Conservation (phyloP, 768 basidiomycete species). For the Lactifluus rugatus region DNA sequence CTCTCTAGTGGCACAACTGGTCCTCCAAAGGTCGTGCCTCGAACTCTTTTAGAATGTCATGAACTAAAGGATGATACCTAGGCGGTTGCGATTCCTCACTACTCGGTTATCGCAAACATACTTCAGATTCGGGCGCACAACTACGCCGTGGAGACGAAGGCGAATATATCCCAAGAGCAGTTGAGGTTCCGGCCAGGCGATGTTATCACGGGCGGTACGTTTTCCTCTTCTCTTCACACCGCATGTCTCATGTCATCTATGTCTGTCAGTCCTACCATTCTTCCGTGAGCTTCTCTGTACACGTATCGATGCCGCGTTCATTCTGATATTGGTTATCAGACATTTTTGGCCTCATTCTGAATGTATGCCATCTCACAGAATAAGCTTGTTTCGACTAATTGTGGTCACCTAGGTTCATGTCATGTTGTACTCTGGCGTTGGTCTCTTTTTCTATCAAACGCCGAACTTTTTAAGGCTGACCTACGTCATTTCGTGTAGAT, state of each 20-base stretch:
- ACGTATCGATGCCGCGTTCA: not conserved
- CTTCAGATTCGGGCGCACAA: constrained; percentile 21
- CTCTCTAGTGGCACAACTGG: constrained; percentile 75
- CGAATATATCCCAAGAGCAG: constrained; percentile 27
- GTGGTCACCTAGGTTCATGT: constrained; percentile 23
- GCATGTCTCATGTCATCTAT: not conserved
- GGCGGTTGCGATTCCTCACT: constrained; percentile 60
- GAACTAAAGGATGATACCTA: constrained; percentile 25
- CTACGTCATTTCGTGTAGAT: constrained; percentile 17
- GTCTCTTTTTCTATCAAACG: not conserved
- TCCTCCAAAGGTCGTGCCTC: constrained; percentile 25
- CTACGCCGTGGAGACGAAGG: constrained; percentile 26
- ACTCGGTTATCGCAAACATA: constrained; percentile 49
- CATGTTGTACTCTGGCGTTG: constrained; percentile 23
- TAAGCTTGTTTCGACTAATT: not conserved
- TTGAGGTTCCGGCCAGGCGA: constrained; percentile 46
- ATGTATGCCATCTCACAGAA: constrained; percentile 1
- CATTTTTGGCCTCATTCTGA: constrained; percentile 31
- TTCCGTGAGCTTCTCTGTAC: constrained; percentile 21
- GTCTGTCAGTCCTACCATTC: constrained; percentile 22
- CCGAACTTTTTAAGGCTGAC: not conserved
- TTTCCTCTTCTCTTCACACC: not conserved
- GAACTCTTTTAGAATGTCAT: constrained; percentile 22
- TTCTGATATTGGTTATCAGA: constrained; percentile 28
- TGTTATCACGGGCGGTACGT: constrained; percentile 43